Conservation (phyloP, 2,329 filamentous ascomycete genomes). For the Fusarium solani-melongenae region DNA sequence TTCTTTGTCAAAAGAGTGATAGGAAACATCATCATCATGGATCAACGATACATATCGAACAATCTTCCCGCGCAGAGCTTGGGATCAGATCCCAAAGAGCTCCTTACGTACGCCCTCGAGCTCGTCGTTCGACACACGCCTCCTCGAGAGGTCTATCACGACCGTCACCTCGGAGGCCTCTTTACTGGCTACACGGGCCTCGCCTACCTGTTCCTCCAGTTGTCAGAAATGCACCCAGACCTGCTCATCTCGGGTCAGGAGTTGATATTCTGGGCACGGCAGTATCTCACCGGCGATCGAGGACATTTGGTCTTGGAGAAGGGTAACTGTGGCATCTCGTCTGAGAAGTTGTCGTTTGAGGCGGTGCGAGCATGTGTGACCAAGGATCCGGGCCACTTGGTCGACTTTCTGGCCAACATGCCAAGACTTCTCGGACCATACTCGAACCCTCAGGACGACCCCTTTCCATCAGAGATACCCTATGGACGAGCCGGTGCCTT, state of each 20-base stretch:
- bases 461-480: constrained; percentile 68
- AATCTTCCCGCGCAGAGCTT: constrained; percentile 46
- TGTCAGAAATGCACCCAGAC: constrained; percentile 57
- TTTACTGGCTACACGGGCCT: constrained; percentile 65
- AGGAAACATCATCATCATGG: constrained; percentile 31
- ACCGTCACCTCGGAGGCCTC: constrained; percentile 56
- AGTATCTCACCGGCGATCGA: constrained; percentile 58
- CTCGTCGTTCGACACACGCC: constrained; percentile 51
- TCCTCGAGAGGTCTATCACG: constrained; percentile 49
- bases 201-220: constrained; percentile 65
- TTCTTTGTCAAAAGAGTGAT: not conserved
- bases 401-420: constrained; percentile 54
- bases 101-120: constrained; percentile 50
- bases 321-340: constrained; percentile 60
- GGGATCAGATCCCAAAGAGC: constrained; percentile 39
- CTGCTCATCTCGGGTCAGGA: constrained; percentile 55
- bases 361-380: constrained; percentile 58
- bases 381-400: constrained; percentile 51
- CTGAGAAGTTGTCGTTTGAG: constrained; percentile 60
- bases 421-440: constrained; percentile 46
- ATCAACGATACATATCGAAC: constrained; percentile 50
- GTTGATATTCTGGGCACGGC: constrained; percentile 57
- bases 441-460: constrained; percentile 47
- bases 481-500: constrained; percentile 76
- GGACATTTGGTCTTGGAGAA: constrained; percentile 51